Evolutionary conservation across 176 grass and related monocot species (phyloP).

Genomic region (Panicum miliaceum): DNA sequence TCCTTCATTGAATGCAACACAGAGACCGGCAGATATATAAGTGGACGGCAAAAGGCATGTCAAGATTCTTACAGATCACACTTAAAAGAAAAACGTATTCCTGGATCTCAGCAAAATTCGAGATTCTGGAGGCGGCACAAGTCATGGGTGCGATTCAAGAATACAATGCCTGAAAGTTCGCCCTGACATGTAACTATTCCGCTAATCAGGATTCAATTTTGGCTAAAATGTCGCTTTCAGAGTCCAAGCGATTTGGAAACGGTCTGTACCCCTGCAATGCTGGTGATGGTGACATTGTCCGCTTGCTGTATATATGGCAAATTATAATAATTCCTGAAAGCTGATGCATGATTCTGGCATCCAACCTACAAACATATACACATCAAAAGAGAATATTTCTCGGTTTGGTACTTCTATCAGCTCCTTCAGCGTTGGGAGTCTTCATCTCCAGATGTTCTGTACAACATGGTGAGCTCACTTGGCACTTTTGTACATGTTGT

Average conservation of each 20-base stretch:
- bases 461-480: slow-evolving; percentile 43
- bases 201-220: too few relatives aligned
- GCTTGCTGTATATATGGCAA: slow-evolving; percentile 21
- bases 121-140: not conserved
- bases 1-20: not conserved
- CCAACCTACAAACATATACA: slow-evolving; percentile 39
- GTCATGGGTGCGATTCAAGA: not conserved
- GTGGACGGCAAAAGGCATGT: not conserved
- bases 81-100: not conserved
- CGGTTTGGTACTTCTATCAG: slow-evolving; percentile 6
- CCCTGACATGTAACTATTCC: not conserved
- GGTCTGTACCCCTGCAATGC: not conserved
- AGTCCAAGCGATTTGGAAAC: too few relatives aligned
- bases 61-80: not conserved
- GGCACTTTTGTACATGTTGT: slow-evolving; percentile 65
- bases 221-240: slow-evolving; percentile 15
- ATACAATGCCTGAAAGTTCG: not conserved
- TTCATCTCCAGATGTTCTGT: slow-evolving; percentile 13
- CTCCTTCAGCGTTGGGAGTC: slow-evolving; percentile 7
- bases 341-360: slow-evolving; percentile 12
- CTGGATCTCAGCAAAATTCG: not conserved
- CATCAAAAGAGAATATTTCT: not conserved
- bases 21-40: not conserved
- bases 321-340: not conserved
- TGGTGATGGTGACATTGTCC: not conserved